Conservation (phyloP, 768 basidiomycete genomes). For the Hortiboletus flavorubellus region DNA sequence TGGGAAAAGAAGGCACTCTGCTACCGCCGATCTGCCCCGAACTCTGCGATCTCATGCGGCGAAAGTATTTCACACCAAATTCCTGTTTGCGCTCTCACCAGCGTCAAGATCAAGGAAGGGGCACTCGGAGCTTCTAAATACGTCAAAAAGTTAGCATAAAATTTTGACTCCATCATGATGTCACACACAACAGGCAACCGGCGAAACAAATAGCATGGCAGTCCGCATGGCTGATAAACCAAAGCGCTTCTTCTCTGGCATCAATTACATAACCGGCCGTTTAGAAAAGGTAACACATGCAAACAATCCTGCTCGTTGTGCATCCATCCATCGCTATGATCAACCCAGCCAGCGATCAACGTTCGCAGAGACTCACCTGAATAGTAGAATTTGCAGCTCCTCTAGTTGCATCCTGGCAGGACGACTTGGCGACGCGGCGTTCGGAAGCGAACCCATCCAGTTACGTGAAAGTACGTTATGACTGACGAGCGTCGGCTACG, state of each 20-base stretch:
- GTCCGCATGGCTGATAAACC: too few relatives aligned
- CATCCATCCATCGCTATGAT: not conserved
- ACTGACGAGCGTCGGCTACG: not conserved
- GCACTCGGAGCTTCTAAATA: too few relatives aligned
- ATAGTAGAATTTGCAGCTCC: not conserved
- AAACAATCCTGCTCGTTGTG: not conserved
- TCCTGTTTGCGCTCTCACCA: too few relatives aligned
- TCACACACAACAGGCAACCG: too few relatives aligned
- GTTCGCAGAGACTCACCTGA: too few relatives aligned
- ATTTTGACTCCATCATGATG: too few relatives aligned
- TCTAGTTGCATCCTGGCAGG: not conserved
- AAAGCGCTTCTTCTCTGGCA: too few relatives aligned
- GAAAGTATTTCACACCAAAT: not conserved
- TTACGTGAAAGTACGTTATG: constrained; percentile 21
- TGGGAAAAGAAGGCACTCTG: not conserved
- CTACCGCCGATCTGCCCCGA: not conserved
- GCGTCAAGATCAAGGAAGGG: too few relatives aligned
- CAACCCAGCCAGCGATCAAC: not conserved
- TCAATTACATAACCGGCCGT: too few relatives aligned
- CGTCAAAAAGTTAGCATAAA: too few relatives aligned
- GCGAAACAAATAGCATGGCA: too few relatives aligned
- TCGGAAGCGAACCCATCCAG: too few relatives aligned
- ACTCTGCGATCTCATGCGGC: not conserved
- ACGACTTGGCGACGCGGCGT: not conserved
- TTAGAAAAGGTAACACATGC: not conserved